Percentiles rank a stretch among this genome's conserved stretches.
Conservation (phyloP, 164 flowering plant species). For the Aristolochia fimbriata region DNA sequence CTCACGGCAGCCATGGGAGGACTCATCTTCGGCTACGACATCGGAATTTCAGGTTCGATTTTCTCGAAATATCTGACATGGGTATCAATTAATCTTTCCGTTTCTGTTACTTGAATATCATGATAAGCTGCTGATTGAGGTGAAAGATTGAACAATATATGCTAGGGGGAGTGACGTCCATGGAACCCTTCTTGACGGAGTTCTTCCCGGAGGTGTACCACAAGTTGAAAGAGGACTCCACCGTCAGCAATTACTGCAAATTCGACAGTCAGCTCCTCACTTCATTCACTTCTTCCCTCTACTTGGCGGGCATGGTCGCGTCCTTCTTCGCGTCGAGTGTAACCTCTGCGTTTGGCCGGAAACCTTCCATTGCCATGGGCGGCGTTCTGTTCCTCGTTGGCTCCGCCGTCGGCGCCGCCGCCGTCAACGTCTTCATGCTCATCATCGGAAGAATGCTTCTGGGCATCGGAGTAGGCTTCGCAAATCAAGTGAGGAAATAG, state of each 20-base stretch:
- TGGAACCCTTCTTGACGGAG: conserved; percentile 52
- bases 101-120: background rate
- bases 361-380: conserved; percentile 37
- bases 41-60: conserved; percentile 60
- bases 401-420: conserved; percentile 45
- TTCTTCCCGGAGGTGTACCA: conserved; percentile 57
- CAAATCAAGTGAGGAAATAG: conserved; percentile 53
- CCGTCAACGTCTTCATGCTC: conserved; percentile 42
- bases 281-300: conserved; percentile 59
- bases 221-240: conserved; percentile 34
- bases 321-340: conserved; percentile 38
- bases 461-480: conserved; percentile 70
- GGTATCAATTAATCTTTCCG: background rate
- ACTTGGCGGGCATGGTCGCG: conserved; percentile 47
- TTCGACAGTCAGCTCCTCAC: conserved; percentile 53
- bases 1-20: conserved; percentile 62
- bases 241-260: conserved; percentile 56
- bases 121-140: too few relatives aligned
- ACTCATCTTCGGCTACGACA: conserved; percentile 67
- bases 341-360: conserved; percentile 48
- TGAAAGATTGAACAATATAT: too few relatives aligned
- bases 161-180: conserved; percentile 85
- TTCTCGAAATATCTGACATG: background rate
- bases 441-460: conserved; percentile 55
- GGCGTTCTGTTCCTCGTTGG: conserved; percentile 52